phyloP scores from a whole-genome alignment of 139 green algal genomes.

The Coccomyxa sp. region DNA sequence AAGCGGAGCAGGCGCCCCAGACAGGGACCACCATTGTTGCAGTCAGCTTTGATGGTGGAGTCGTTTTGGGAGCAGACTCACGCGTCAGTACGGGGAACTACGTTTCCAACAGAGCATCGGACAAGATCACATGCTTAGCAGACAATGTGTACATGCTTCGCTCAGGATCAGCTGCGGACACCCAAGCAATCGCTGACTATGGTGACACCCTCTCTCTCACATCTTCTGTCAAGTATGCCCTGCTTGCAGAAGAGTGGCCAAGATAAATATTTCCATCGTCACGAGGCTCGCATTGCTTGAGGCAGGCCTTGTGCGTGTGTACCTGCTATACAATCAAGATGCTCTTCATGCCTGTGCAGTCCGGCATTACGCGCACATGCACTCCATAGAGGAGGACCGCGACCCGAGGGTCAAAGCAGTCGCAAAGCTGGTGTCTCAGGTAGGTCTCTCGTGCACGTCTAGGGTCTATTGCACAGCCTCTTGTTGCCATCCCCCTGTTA shows the following conservation, averaged over 20 bases:
- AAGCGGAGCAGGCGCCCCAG: constrained; percentile 23
- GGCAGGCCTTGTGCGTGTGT: background rate
- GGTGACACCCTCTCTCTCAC: constrained; percentile 37
- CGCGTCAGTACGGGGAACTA: constrained; percentile 89
- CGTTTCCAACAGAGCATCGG: constrained; percentile 87
- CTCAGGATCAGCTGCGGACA: constrained; percentile 86
- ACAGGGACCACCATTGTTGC: constrained; percentile 90
- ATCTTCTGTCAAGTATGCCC: background rate
- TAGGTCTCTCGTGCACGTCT: constrained; percentile 27
- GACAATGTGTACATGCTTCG: constrained; percentile 71
- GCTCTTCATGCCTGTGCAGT: no score
- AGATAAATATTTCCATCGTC: background rate
- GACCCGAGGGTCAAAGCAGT: constrained; percentile 68
- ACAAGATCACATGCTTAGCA: constrained; percentile 89
- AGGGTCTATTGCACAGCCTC: no score
- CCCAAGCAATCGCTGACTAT: constrained; percentile 83
- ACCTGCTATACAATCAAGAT: no score
- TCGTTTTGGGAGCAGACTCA: constrained; percentile 88
- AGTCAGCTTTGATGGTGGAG: constrained; percentile 75
- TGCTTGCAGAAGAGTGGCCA: background rate
- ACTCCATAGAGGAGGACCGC: constrained; percentile 49
- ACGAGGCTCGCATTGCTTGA: background rate
- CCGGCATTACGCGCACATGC: constrained; percentile 43
- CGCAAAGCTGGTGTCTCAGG: constrained; percentile 79
- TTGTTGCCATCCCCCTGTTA: no score